phyloP scores from a whole-genome alignment of 2,329 filamentous ascomycete species.

The Trichoderma koningiopsis region DNA sequence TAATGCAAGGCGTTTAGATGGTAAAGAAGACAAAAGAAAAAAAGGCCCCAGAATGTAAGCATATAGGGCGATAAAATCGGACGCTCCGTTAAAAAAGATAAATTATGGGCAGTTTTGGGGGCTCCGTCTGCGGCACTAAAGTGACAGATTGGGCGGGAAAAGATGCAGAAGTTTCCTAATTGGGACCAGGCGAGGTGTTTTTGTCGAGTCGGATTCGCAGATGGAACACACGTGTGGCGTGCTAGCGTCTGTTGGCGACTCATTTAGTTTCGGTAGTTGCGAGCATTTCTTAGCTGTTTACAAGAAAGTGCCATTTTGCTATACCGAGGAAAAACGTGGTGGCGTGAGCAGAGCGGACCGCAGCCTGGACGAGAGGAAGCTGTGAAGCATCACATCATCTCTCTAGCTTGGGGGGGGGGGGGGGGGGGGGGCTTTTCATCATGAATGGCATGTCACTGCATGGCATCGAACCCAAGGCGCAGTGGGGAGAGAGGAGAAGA shows the following conservation, averaged over 20 bases:
- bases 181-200: neutral
- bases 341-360: neutral
- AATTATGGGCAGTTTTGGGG: neutral
- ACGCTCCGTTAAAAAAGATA: neutral
- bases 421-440: neutral
- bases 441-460: neutral
- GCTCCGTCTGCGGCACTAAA: neutral
- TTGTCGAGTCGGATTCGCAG: conserved; percentile 1
- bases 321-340: neutral
- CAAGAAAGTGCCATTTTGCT: neutral
- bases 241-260: neutral
- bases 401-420: neutral
- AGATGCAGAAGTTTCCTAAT: neutral
- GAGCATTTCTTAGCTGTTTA: neutral
- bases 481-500: neutral
- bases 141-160: neutral
- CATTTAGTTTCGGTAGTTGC: neutral
- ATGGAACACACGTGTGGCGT: neutral
- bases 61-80: conserved; percentile 7
- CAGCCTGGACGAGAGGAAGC: neutral
- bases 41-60: conserved; percentile 9
- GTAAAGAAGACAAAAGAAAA: neutral
- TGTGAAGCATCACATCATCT: neutral
- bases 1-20: conserved; percentile 13
- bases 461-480: neutral